Evolutionary conservation across 371 early-diverging fungal genomes (phyloP).

Genomic region (Blyttiomyces sp.): DNA sequence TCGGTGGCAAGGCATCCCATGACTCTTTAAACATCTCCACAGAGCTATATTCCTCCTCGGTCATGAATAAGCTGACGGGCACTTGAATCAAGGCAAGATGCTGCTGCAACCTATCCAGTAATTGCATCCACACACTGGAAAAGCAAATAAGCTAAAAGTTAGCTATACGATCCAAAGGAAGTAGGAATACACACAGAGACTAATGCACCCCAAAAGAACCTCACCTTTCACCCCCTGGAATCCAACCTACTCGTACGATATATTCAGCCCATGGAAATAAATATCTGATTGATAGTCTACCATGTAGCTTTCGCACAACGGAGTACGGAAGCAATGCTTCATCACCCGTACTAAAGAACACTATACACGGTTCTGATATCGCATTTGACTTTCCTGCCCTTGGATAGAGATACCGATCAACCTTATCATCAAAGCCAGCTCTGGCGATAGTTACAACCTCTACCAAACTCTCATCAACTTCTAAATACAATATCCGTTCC

Average conservation of each 20-base stretch:
- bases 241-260: conserved; percentile 73
- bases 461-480: conserved; percentile 62
- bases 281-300: conserved; percentile 35
- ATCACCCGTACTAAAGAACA: conserved; percentile 50
- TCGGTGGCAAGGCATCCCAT: conserved; percentile 14
- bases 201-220: neutral
- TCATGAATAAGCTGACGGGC: conserved; percentile 47
- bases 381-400: conserved; percentile 63
- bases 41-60: conserved; percentile 31
- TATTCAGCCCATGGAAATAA: conserved; percentile 76
- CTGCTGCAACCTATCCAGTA: conserved; percentile 65
- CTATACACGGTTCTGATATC: conserved; percentile 53
- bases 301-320: conserved; percentile 40
- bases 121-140: conserved; percentile 70
- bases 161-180: neutral
- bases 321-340: neutral
- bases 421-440: conserved; percentile 42
- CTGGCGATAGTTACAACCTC: conserved; percentile 55
- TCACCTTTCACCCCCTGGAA: conserved; percentile 59
- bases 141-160: no score
- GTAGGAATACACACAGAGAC: neutral
- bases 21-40: no score
- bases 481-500: conserved; percentile 60
- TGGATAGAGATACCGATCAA: conserved; percentile 61
- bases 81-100: conserved; percentile 52